Evolutionary conservation across 164 flowering plant genomes (phyloP).

Genomic region (Nymphaea colorata): DNA sequence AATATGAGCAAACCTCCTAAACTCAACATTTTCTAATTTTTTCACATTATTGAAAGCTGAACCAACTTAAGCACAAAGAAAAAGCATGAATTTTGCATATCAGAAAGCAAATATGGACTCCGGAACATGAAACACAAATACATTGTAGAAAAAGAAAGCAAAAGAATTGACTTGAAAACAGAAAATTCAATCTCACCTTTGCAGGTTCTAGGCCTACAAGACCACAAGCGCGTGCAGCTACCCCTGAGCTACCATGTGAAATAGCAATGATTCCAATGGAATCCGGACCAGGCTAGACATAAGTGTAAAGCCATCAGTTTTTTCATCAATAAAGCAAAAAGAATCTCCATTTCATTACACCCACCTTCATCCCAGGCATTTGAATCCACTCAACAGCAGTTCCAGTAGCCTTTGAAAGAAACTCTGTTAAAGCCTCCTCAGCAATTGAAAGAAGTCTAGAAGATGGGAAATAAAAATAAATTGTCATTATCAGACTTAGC

Average conservation of each 20-base stretch:
- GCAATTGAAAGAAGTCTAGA: constrained; percentile 87
- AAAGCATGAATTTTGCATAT: too few relatives aligned
- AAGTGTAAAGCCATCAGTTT: too few relatives aligned
- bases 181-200: constrained; percentile 31
- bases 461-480: not conserved
- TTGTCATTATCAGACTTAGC: too few relatives aligned
- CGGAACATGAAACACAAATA: too few relatives aligned
- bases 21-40: not conserved
- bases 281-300: constrained; percentile 98
- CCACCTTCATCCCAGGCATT: constrained; percentile 98
- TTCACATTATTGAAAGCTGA: not conserved
- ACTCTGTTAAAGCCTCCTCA: constrained; percentile 96
- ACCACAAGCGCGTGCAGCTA: constrained; percentile 97
- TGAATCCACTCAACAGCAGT: constrained; percentile 98
- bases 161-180: too few relatives aligned
- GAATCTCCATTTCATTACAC: not conserved
- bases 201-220: constrained; percentile 93
- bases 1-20: not conserved
- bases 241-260: constrained; percentile 92
- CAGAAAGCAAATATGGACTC: not conserved
- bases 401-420: constrained; percentile 96
- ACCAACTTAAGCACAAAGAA: too few relatives aligned
- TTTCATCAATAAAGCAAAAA: not conserved
- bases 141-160: too few relatives aligned
- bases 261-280: constrained; percentile 99